A percentile compares a stretch with the other conserved stretches of the same genome.
Evolutionary conservation across 2,329 filamentous ascomycete species (phyloP).

Genomic region (Alternaria atra): DNA sequence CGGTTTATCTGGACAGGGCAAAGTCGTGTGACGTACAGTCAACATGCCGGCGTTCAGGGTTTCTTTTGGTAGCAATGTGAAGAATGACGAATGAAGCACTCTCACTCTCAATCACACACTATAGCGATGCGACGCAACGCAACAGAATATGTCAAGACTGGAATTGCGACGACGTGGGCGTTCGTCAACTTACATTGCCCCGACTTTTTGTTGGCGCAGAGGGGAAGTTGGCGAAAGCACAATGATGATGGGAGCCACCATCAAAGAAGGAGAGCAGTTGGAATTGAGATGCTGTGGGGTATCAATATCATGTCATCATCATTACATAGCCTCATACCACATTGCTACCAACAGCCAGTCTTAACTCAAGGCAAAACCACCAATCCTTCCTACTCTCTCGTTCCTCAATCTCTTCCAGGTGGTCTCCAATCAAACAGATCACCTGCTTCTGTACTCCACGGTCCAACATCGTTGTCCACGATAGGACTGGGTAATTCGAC

Average conservation of each 20-base stretch:
- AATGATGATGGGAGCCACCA: neutral
- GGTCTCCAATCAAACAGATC: conserved; percentile 72
- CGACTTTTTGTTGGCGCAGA: no score
- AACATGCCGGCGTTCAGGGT: conserved; percentile 1
- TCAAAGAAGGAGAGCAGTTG: neutral
- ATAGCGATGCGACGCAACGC: no score
- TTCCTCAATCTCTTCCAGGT: conserved; percentile 21
- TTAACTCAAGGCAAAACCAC: neutral
- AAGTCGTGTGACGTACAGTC: neutral
- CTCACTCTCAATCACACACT: neutral
- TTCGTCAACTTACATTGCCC: no score
- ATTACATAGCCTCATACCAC: neutral
- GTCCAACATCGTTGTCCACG: conserved; percentile 64
- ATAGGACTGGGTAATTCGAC: conserved; percentile 48
- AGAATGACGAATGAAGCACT: neutral
- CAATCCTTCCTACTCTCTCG: neutral
- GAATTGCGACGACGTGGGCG: no score
- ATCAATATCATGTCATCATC: conserved; percentile 9
- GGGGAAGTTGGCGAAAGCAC: neutral
- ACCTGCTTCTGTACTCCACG: conserved; percentile 74
- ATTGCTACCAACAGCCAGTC: neutral
- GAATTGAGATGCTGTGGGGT: neutral
- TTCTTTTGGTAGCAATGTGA: neutral
- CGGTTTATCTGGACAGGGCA: neutral
- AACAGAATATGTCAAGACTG: no score